These are phyloP conservation scores for Symbiodinium natans DNA, from an alignment of 73 alveolate genomes.

Conservation along the genomic window DNA sequence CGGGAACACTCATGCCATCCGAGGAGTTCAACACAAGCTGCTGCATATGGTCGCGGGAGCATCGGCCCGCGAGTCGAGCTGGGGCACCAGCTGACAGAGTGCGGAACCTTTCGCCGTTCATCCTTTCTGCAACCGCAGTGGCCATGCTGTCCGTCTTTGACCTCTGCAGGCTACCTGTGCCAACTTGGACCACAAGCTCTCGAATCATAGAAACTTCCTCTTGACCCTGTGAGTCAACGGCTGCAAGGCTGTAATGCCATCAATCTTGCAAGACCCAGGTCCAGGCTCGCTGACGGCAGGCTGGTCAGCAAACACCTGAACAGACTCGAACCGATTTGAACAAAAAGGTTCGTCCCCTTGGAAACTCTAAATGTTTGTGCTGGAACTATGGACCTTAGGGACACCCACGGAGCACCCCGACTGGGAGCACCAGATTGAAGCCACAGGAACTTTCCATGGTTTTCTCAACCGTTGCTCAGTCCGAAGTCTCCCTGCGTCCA, in stretches of 20 bases:
- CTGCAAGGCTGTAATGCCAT: background rate
- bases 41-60: background rate
- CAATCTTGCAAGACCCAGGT: background rate
- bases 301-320: conserved; percentile 68
- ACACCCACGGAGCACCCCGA: too few relatives aligned
- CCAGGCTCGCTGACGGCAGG: conserved; percentile 14
- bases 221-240: background rate
- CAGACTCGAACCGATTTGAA: background rate
- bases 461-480: too few relatives aligned
- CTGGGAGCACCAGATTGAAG: too few relatives aligned
- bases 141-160: background rate
- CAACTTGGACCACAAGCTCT: background rate
- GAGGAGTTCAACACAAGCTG: background rate
- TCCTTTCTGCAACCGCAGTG: conserved; percentile 68
- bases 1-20: background rate
- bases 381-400: too few relatives aligned
- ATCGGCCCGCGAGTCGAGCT: conserved; percentile 84
- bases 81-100: background rate
- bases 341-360: too few relatives aligned
- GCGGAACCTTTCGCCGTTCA: conserved; percentile 41
- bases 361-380: too few relatives aligned
- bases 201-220: too few relatives aligned
- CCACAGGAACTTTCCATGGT: too few relatives aligned
- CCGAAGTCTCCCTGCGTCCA: too few relatives aligned
- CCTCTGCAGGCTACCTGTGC: background rate